Evolutionary conservation across 768 basidiomycete genomes (phyloP), one percentile per base, ranked within the genome.

Genomic region (Tricholoma saponaceum): DNA sequence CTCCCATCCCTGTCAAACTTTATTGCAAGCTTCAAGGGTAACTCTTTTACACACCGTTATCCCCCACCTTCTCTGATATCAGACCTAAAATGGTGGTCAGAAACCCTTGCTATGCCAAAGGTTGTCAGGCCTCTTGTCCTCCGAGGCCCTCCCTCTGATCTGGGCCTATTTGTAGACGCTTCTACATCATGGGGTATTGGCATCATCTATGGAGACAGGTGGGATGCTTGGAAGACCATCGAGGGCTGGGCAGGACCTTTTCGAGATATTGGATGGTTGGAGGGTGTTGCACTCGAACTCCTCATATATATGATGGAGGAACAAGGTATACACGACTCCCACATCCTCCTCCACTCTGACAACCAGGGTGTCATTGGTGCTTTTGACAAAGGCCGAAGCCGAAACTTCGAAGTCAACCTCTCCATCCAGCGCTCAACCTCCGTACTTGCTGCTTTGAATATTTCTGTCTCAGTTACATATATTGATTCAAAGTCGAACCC

Each of bases 351-450:
- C 13, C 64, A 66, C 50, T 71, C 68, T 0, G 73, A 78, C 60
- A 78, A 78, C 58, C 54, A 70, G 28, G 75, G 75, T 6, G 65
- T 67, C 2, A 73, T 78, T 33, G 69, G 72, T 3, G 65, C 74
- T 10, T 63, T 70, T 23, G 51, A 52, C 1, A 70, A 70, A 43
- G 74, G 75, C 1, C 58, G 69, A 2, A 66, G 70, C 52, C 54
- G 58, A 0, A 77, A 73, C 46, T 58, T 55, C 25, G 33, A 66
- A 43, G 64, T 71, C 23, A 75, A 76, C 57, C 30, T 64, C 1
- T 65, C 66, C 23, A 59, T 74, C 9, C 52, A 67, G 3, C 64
- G 68, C 7, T n/a, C 28, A 16, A n/a, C 26, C 7, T 14, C 50
- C 5, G 28, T 51, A n/a, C 50, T 51, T 7, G 26, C 50, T 9